Percentiles rank a stretch among this genome's conserved stretches.
These are phyloP conservation scores for Fusarium sp. DNA, from an alignment of 2,329 filamentous ascomycete species.

Conservation along the genomic window DNA sequence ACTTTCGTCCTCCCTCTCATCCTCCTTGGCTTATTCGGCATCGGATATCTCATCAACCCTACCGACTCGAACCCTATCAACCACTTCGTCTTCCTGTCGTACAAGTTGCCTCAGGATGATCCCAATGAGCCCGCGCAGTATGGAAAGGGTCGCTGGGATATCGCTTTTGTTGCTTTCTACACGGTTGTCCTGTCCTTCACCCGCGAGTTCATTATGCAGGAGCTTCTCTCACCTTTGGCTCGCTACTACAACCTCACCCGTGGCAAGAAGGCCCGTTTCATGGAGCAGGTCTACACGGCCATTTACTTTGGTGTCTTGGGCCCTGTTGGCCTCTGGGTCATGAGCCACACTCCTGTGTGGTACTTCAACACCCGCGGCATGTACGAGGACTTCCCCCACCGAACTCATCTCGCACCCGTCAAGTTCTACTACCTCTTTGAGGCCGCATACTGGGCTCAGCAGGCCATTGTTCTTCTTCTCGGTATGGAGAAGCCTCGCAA, in stretches of 20 bases:
- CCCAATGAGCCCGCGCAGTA: conserved; percentile 74
- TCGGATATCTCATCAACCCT: conserved; percentile 82
- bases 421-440: conserved; percentile 98
- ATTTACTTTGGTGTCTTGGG: conserved; percentile 89
- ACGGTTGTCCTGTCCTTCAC: conserved; percentile 92
- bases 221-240: conserved; percentile 83
- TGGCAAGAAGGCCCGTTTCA: conserved; percentile 89
- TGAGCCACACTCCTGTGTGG: conserved; percentile 93
- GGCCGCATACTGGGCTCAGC: conserved; percentile 95
- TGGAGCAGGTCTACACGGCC: conserved; percentile 96
- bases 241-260: conserved; percentile 78
- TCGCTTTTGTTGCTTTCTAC: conserved; percentile 92
- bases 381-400: conserved; percentile 91
- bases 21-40: conserved; percentile 74
- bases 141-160: conserved; percentile 88
- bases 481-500: conserved; percentile 94
- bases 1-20: conserved; percentile 78
- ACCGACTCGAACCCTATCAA: conserved; percentile 83
- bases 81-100: conserved; percentile 91
- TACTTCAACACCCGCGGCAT: conserved; percentile 94
- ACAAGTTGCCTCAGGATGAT: conserved; percentile 72
- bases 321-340: conserved; percentile 89
- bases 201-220: conserved; percentile 96
- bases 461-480: conserved; percentile 88
- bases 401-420: conserved; percentile 82